These are phyloP conservation scores for Alternaria atra DNA, from an alignment of 2,329 filamentous ascomycete genomes.

Conservation along the genomic window DNA sequence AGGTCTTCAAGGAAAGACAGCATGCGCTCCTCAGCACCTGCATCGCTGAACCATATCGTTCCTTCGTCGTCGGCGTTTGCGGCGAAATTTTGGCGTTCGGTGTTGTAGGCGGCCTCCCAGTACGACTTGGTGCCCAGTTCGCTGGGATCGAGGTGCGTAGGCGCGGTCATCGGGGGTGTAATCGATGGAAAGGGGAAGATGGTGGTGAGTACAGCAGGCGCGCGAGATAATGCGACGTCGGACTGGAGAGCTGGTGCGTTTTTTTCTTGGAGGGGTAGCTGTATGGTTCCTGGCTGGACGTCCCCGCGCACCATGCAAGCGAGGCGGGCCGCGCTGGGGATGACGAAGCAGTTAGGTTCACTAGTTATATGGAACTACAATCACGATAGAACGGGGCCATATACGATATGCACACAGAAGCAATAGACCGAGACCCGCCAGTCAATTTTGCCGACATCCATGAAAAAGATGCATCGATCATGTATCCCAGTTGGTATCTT, in stretches of 20 bases:
- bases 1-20: constrained; percentile 69
- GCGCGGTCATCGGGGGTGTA: constrained; percentile 24
- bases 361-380: neutral
- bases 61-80: constrained; percentile 80
- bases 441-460: no score
- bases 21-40: constrained; percentile 84
- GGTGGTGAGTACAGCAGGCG: neutral
- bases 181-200: neutral
- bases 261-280: constrained; percentile 1
- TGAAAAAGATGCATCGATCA: no score
- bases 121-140: constrained; percentile 80
- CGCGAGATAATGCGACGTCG: neutral
- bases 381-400: neutral
- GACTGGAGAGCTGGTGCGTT: neutral
- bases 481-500: no score
- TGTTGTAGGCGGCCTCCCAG: constrained; percentile 72
- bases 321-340: neutral
- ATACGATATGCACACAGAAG: neutral
- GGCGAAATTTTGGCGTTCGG: constrained; percentile 75
- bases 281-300: neutral
- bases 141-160: constrained; percentile 72
- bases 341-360: neutral
- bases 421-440: no score
- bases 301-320: neutral
- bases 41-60: constrained; percentile 96